A percentile compares a stretch with the other conserved stretches of the same genome.
These are phyloP conservation scores for Scleromitrula shiraiana DNA, from an alignment of 2,329 filamentous ascomycete species.

Conservation along the genomic window DNA sequence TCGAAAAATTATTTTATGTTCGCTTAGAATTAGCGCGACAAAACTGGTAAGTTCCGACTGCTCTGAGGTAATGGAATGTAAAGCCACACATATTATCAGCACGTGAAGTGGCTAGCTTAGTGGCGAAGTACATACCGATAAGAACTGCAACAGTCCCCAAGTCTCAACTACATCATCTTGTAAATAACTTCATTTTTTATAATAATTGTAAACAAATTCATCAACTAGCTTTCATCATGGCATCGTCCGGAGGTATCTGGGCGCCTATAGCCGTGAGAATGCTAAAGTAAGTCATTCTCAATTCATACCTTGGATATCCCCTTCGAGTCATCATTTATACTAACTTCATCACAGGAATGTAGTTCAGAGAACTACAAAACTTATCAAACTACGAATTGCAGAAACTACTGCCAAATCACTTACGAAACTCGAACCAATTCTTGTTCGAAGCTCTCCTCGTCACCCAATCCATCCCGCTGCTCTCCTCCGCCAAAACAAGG, in stretches of 20 bases:
- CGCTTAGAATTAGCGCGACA: no score
- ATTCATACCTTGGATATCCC: not conserved
- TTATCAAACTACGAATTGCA: slow-evolving; percentile 37
- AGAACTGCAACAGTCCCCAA: not conserved
- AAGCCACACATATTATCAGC: no score
- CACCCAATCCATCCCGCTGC: slow-evolving; percentile 51
- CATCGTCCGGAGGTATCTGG: slow-evolving; percentile 25
- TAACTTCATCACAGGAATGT: slow-evolving; percentile 33
- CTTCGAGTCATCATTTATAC: slow-evolving; percentile 4
- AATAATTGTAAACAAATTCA: slow-evolving; percentile 5
- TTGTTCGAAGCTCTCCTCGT: slow-evolving; percentile 46
- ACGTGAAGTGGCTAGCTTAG: slow-evolving; percentile 5
- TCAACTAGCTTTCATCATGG: slow-evolving; percentile 18
- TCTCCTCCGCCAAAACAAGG: slow-evolving; percentile 54
- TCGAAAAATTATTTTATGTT: no score
- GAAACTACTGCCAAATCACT: slow-evolving; percentile 33
- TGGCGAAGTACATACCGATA: slow-evolving; percentile 7
- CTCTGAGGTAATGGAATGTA: no score
- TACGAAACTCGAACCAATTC: slow-evolving; percentile 49
- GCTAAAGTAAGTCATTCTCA: slow-evolving; percentile 24
- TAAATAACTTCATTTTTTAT: no score
- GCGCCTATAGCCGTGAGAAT: slow-evolving; percentile 28
- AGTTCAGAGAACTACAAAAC: slow-evolving; percentile 38
- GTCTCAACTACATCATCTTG: no score
- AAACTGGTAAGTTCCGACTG: no score